Evolutionary conservation across 495 filamentous ascomycete species (phyloP), one percentile per base, ranked within the genome.

Genomic region (Cryomyces antarcticus): DNA sequence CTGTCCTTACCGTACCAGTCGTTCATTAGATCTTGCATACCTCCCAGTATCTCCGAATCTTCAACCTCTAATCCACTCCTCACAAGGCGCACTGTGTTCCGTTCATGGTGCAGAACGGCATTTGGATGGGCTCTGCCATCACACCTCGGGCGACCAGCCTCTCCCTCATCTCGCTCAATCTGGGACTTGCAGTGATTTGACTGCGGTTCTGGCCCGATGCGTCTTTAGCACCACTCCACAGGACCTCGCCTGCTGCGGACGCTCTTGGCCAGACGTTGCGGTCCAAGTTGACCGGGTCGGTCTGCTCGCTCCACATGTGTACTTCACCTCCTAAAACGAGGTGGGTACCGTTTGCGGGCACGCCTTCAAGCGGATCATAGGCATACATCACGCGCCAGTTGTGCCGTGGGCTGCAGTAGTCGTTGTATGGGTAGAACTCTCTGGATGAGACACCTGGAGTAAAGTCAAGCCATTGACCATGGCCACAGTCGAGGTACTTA

Each of bases 401-500:
- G 60, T 89, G 80, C 54, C 57, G 57, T 13, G 82, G 82, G 4
- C 55, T 58, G 58, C 82, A 89, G 62, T 82, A 89, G 59, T 88
- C 82, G 45, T 61, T 56, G 64, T 75, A 88, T 5, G 82, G 82
- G 49, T 64, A 82, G 57, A 61, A 69, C 7, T 55, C 43, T 7
- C 31, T 27, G 48, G 63, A 63, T 9, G 61, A 49, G 0, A 54
- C 56, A 30, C 64, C 66, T 39, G 65, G 65, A 27, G 49, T 56
- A 42, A 78, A 75, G 64, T 78, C 72, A 43, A 88, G 65, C 77
- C 78, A 89, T 49, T 81, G 70, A 30, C 81, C 80, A 43, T 69
- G 67, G 12, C 82, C 82, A 54, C 82, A 88, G 68, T 88, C 82
- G 44, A 88, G 73, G 49, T 87, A 85, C 73, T 76, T 27, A 24